Evolutionary conservation across 805 yeast species (phyloP), one percentile per base, ranked within the genome.

Genomic region (Monosporozyma solicola): DNA sequence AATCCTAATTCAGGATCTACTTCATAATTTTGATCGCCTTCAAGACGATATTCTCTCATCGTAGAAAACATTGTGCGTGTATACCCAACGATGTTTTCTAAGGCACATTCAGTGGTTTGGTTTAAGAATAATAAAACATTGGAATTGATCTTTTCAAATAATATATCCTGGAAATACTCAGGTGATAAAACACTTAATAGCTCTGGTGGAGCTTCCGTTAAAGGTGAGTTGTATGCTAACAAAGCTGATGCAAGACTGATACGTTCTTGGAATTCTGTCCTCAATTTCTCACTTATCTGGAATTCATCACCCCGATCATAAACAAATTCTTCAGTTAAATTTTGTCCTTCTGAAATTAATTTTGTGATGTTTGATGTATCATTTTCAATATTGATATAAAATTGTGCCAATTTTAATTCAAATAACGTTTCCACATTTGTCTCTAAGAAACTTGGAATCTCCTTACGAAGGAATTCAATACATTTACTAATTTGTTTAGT

Each of bases 221-320:
- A 63, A 0, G 84, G 84, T 51, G 80, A 70, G 9, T 74, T 74
- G 56, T 75, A 82, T 3, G 84, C 82, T 47, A 82, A 61, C 31
- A 83, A 63, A 2, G 80, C 70, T 7, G 80, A 78, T 0, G 81
- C 69, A 45, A 77, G 76, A 41, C 72, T 69, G 32, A 83, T 59
- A 54, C 69, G 68, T 7, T 67, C 65, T 32, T 67, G 69, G 43
- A 72, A 70, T n/a, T 61, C 61, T 3, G 65, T 57, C n/a, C 71
- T 66, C 3, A 61, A 54, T 13, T 59, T 61, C 10, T 50, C 54
- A 2, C 60, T 49, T 3, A 61, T 53, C 15, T 24, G 20, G 13
- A 24, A 43, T 43, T 24, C 31, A 24, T 8, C 16, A 2, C 49
- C 37, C 3, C 45, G 44, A 52, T 59, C 55, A 44, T 59, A 56